A percentile compares a stretch with the other conserved stretches of the same genome.
Evolutionary conservation across 73 alveolate species (phyloP).

Genomic region (Effrenium voratum): DNA sequence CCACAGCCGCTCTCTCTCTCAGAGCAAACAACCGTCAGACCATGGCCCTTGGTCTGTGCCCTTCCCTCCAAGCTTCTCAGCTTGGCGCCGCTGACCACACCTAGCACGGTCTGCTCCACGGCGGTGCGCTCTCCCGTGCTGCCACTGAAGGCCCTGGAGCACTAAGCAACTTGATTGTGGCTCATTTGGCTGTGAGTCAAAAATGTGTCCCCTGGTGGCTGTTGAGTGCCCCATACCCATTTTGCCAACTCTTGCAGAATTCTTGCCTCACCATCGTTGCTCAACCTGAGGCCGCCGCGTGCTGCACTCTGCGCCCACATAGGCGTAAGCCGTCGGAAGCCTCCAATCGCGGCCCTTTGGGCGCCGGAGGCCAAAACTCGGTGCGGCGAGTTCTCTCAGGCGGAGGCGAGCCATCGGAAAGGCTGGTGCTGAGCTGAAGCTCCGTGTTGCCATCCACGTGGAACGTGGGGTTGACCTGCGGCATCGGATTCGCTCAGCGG

Average conservation of each 20-base stretch:
- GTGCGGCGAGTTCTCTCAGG: too few species aligned
- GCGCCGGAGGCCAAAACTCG: too few species aligned
- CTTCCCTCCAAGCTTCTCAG: background rate
- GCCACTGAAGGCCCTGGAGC: background rate
- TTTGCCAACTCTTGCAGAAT: too few species aligned
- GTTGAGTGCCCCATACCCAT: too few species aligned
- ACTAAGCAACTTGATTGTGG: background rate
- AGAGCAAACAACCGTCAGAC: too few species aligned
- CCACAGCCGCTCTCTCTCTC: too few species aligned
- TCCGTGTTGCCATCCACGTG: background rate
- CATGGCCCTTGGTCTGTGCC: too few species aligned
- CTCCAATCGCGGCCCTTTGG: too few species aligned
- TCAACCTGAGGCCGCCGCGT: background rate
- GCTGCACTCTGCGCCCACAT: slow-evolving; percentile 49
- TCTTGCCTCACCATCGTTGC: too few species aligned
- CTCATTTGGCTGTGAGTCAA: too few species aligned
- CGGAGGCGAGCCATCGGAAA: slow-evolving; percentile 10
- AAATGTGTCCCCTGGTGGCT: too few species aligned
- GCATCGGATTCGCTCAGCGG: background rate
- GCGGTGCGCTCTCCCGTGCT: slow-evolving; percentile 23
- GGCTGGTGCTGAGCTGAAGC: background rate
- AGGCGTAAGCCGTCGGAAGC: slow-evolving; percentile 34
- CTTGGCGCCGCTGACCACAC: slow-evolving; percentile 27
- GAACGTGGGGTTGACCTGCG: slow-evolving; percentile 28
- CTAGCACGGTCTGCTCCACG: slow-evolving; percentile 46